These are phyloP conservation scores for Didymella exigua DNA, from an alignment of 2,329 filamentous ascomycete species.

Conservation along the genomic window DNA sequence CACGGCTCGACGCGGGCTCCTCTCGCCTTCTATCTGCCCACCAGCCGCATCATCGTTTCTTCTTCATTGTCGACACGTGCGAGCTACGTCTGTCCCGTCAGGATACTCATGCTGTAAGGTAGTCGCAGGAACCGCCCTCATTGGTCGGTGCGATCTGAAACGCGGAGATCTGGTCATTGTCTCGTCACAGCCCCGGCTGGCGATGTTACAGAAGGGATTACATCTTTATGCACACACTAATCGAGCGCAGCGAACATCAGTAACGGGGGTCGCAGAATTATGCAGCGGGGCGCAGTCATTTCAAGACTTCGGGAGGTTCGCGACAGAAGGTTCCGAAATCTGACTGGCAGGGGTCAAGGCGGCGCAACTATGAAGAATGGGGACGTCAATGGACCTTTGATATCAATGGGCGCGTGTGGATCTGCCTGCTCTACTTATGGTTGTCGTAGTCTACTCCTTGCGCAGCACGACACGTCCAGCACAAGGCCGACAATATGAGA, in stretches of 20 bases:
- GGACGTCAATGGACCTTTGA: neutral
- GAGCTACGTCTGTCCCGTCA: conserved; percentile 1
- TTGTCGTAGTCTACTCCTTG: neutral
- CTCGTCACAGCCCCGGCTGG: neutral
- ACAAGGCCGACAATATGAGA: neutral
- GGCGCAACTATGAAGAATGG: neutral
- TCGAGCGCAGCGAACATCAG: neutral
- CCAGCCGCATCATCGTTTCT: conserved; percentile 22
- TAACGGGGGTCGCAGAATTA: conserved; percentile 5
- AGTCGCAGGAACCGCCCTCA: neutral
- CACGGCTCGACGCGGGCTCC: neutral
- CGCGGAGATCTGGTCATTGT: conserved; percentile 1
- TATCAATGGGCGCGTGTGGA: neutral
- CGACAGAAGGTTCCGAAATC: conserved; percentile 4
- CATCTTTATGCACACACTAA: conserved; percentile 19
- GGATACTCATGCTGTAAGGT: conserved; percentile 6
- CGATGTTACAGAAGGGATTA: conserved; percentile 20
- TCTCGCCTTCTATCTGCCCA: conserved; percentile 8
- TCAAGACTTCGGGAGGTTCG: conserved; percentile 1
- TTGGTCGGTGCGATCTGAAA: conserved; percentile 15
- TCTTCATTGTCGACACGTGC: conserved; percentile 10
- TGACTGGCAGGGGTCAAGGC: conserved; percentile 2
- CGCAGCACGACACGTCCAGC: neutral
- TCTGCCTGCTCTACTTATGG: neutral
- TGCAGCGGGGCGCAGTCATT: conserved; percentile 1